A percentile compares a stretch with the other conserved stretches of the same genome.
Conservation (phyloP, 2,329 filamentous ascomycete genomes). For the Mollisia scopiformis region DNA sequence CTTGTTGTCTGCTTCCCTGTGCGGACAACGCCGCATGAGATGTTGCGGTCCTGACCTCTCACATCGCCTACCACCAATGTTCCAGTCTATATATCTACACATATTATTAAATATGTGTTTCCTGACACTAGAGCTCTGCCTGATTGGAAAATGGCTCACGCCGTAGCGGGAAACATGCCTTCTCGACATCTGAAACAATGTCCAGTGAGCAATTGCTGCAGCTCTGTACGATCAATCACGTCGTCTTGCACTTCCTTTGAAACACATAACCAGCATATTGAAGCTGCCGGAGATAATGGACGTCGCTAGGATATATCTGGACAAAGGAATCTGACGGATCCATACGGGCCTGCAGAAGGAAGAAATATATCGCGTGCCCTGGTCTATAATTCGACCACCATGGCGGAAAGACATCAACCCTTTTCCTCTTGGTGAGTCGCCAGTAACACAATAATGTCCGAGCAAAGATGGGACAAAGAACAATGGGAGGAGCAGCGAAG, state of each 20-base stretch:
- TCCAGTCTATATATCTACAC: constrained; percentile 13
- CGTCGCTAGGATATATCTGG: constrained; percentile 11
- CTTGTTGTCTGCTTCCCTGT: background rate
- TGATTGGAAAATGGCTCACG: constrained; percentile 19
- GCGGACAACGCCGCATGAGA: background rate
- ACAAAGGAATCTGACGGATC: constrained; percentile 6
- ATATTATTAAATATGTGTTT: constrained; percentile 12
- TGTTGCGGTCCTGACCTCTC: constrained; percentile 6
- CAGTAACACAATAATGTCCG: constrained; percentile 5
- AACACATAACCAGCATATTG: constrained; percentile 16
- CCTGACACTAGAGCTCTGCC: constrained; percentile 13
- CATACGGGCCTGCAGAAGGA: constrained; percentile 18
- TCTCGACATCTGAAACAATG: constrained; percentile 26
- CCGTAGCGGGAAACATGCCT: constrained; percentile 13
- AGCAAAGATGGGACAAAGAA: constrained; percentile 10
- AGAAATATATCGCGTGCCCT: constrained; percentile 16
- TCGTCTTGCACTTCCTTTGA: constrained; percentile 16
- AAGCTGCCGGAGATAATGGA: constrained; percentile 5
- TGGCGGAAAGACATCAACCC: constrained; percentile 3
- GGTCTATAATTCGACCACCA: constrained; percentile 9
- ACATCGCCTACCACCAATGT: background rate
- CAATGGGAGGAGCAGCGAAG: no score
- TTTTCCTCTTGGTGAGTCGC: constrained; percentile 1
- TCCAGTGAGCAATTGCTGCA: constrained; percentile 21
- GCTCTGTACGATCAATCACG: constrained; percentile 25